Percentiles rank a stretch among this genome's conserved stretches.
These are phyloP conservation scores for Entomortierella chlamydospora DNA, from an alignment of 192 early-diverging fungal genomes.

Conservation along the genomic window DNA sequence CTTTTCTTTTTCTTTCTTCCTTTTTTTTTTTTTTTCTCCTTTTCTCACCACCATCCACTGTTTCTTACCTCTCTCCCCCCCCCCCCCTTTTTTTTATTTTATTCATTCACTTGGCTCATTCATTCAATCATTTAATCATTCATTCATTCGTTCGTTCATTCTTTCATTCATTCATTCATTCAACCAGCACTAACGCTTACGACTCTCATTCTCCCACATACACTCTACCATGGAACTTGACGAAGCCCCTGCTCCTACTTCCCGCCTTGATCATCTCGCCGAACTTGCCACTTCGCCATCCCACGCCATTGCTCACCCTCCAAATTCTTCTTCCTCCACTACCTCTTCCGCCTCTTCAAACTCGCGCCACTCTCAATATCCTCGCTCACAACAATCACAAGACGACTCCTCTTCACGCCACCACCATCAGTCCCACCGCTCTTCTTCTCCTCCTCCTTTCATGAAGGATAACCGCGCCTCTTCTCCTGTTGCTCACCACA, in stretches of 20 bases:
- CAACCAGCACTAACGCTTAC: neutral
- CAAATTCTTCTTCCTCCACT: slow-evolving; percentile 14
- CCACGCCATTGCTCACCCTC: slow-evolving; percentile 25
- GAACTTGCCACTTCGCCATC: slow-evolving; percentile 49
- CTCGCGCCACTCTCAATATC: slow-evolving; percentile 7
- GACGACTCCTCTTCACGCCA: slow-evolving; percentile 6
- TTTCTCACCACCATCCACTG: too few relatives aligned
- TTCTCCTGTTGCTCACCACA: slow-evolving; percentile 15
- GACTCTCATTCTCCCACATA: slow-evolving; percentile 4
- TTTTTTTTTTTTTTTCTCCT: neutral
- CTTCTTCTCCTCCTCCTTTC: slow-evolving; percentile 5
- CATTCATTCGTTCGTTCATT: neutral
- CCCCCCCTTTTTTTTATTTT: neutral
- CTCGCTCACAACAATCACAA: slow-evolving; percentile 15
- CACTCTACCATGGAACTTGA: slow-evolving; percentile 35
- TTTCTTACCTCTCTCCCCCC: too few relatives aligned
- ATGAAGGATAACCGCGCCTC: slow-evolving; percentile 15
- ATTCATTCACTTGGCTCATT: neutral
- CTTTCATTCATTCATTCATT: neutral
- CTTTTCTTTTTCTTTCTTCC: neutral
- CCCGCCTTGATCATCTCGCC: slow-evolving; percentile 52
- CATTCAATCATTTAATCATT: neutral
- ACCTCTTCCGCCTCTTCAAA: slow-evolving; percentile 8
- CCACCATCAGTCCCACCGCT: neutral
- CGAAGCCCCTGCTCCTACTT: slow-evolving; percentile 43